phyloP scores from a whole-genome alignment of 176 grass and related monocot species.

The Ananas comosus region DNA sequence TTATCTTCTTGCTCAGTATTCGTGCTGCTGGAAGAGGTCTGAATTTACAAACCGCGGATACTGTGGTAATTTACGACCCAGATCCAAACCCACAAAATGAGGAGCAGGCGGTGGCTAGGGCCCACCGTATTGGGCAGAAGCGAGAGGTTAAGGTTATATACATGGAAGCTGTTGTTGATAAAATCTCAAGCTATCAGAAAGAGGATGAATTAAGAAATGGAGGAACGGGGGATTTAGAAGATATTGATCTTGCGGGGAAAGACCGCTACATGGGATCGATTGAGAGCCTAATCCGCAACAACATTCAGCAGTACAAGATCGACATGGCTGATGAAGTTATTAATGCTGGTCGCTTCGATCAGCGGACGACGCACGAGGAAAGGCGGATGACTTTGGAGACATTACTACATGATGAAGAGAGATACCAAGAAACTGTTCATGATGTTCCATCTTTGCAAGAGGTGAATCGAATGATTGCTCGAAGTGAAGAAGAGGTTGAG shows the following conservation, averaged over 20 bases:
- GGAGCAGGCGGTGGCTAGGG: constrained; percentile 96
- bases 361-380: constrained; percentile 98
- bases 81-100: constrained; percentile 98
- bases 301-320: constrained; percentile 99
- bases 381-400: constrained; percentile 91
- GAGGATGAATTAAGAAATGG: constrained; percentile 96
- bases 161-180: constrained; percentile 94
- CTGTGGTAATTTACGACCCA: constrained; percentile 99
- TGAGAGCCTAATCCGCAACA: constrained; percentile 93
- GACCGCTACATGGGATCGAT: constrained; percentile 92
- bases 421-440: constrained; percentile 92
- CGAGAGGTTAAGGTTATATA: constrained; percentile 99
- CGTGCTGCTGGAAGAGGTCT: constrained; percentile 96
- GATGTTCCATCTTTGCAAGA: constrained; percentile 93
- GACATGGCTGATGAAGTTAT: constrained; percentile 99
- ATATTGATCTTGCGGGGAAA: constrained; percentile 95
- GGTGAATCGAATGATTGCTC: constrained; percentile 99
- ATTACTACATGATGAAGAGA: constrained; percentile 91
- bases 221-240: constrained; percentile 52
- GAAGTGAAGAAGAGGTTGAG: constrained; percentile 70
- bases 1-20: constrained; percentile 99
- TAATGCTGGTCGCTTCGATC: constrained; percentile 99
- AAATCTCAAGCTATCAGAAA: constrained; percentile 92
- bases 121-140: constrained; percentile 95
- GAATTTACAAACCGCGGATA: constrained; percentile 99